Percentiles rank a stretch among this genome's conserved stretches.
Conservation (phyloP, 805 yeast genomes). For the Tanozyma kutaoensis region DNA sequence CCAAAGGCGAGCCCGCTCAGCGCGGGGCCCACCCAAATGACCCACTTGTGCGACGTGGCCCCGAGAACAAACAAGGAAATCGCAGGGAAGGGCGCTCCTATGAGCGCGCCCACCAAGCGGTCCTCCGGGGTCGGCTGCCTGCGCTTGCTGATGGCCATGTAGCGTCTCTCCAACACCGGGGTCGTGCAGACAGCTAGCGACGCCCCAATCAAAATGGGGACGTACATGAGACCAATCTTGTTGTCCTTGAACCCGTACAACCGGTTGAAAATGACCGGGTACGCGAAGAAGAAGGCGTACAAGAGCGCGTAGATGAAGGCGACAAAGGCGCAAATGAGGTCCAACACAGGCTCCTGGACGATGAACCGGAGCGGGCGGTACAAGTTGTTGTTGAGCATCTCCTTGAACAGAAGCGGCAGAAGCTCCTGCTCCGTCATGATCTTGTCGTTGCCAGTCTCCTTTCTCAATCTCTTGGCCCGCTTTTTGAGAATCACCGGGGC, state of each 20-base stretch:
- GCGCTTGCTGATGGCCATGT: constrained; percentile 34
- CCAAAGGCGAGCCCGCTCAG: constrained; percentile 48
- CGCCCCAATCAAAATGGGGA: constrained; percentile 87
- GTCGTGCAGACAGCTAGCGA: constrained; percentile 60
- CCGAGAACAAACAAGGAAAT: constrained; percentile 70
- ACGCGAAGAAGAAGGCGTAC: constrained; percentile 91
- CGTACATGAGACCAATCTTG: constrained; percentile 72
- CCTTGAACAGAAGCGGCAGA: constrained; percentile 52
- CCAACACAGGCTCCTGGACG: constrained; percentile 74
- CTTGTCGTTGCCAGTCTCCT: constrained; percentile 68
- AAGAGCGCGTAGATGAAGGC: constrained; percentile 82
- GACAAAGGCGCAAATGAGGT: constrained; percentile 72
- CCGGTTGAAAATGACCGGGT: constrained; percentile 75
- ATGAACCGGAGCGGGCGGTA: constrained; percentile 71
- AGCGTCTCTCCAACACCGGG: constrained; percentile 54
- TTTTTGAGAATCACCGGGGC: constrained; percentile 67
- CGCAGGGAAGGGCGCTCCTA: constrained; percentile 75
- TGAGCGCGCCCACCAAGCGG: constrained; percentile 67
- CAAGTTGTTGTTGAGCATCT: constrained; percentile 60
- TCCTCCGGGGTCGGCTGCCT: constrained; percentile 70
- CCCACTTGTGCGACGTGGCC: constrained; percentile 57
- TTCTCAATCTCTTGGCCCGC: constrained; percentile 54
- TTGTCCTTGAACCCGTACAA: constrained; percentile 71
- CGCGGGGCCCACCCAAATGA: constrained; percentile 57
- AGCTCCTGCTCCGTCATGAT: constrained; percentile 93